These are phyloP conservation scores for Calvatia gigantea DNA, from an alignment of 768 basidiomycete species.

Conservation along the genomic window DNA sequence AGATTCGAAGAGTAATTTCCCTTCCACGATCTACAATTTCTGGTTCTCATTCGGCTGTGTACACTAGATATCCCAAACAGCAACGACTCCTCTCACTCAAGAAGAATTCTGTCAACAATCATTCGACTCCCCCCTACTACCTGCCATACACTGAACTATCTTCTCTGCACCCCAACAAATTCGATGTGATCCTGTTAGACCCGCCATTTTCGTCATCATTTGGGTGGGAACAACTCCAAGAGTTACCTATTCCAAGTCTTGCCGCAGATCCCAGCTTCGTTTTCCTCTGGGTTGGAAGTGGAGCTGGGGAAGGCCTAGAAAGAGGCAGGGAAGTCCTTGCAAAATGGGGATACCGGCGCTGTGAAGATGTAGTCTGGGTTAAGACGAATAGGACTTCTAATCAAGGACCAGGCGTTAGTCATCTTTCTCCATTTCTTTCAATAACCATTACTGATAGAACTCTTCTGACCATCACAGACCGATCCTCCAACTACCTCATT, in stretches of 20 bases:
- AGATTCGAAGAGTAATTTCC: constrained; percentile 92
- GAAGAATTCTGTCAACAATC: constrained; percentile 65
- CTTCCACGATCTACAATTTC: constrained; percentile 3
- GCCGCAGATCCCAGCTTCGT: constrained; percentile 92
- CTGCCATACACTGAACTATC: constrained; percentile 58
- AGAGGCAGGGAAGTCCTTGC: constrained; percentile 86
- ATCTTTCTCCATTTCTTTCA: constrained; percentile 13
- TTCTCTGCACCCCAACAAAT: constrained; percentile 62
- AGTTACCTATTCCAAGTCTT: constrained; percentile 76
- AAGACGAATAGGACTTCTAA: constrained; percentile 80
- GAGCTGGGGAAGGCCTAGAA: constrained; percentile 88
- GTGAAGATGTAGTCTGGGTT: constrained; percentile 99
- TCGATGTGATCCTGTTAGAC: constrained; percentile 89
- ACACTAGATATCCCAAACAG: constrained; percentile 86
- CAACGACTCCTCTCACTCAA: constrained; percentile 82
- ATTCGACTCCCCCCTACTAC: constrained; percentile 72
- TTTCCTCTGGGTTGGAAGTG: constrained; percentile 94
- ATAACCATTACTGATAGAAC: constrained; percentile 3
- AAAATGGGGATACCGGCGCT: constrained; percentile 92
- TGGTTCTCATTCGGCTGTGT: neutral
- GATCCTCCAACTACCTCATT: constrained; percentile 85
- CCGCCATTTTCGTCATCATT: constrained; percentile 87
- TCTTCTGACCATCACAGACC: constrained; percentile 42
- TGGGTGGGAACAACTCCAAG: constrained; percentile 80
- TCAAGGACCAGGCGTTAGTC: constrained; percentile 68